Base-by-base conservation (phyloP, 495 filamentous ascomycete genomes). In the Cercophora sp. region DNA sequence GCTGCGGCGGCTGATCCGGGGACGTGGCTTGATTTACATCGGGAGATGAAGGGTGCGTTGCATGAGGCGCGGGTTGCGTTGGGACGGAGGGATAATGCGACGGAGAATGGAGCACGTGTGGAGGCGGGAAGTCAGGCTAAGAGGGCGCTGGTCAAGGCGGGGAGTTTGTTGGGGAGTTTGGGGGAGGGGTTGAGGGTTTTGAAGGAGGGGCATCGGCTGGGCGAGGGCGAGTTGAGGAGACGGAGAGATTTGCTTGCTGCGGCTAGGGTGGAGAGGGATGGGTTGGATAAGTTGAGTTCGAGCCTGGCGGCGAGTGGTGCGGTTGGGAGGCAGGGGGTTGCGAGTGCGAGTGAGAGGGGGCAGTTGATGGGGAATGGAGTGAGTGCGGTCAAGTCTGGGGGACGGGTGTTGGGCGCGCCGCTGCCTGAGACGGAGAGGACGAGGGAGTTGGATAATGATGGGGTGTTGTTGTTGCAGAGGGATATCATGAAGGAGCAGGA, bases 401-500 rank as follows among this genome's bases (percentile, higher is more conserved):
- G 89, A 4, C 67, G 91, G 19, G 87, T 96, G 3, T 74, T 97
- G 5, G 94, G 94, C 0, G 84, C 74, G 1, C 82, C 83, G 9
- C 61, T 84, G 19, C 85, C 85, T 39, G 93, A 99, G 69, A 97
- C 89, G 35, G 88, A 90, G 52, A 76, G 79, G 51, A 97, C 93
- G 39, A 72, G 92, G 32, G 91, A 96, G 71, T 70, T 93, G 51
- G 93, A 96, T 63, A 99, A 99, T 61, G 71, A 82, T 25, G 93
- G 91, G 0, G 86, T 99, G 34, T 54, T 96, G 63, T 84, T 91
- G 75, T 66, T 97, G 63, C 91, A 96, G 67, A 71, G 79, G 53
- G 82, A 92, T 66, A 80, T 86, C 65, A 94, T 97, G 83, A 50
- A 79, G 32, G 84, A 91, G 57, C 93, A 99, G 68, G 93, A 99